Base-by-base conservation (phyloP, 2,329 filamentous ascomycete species). In the Xylariales sp. region DNA sequence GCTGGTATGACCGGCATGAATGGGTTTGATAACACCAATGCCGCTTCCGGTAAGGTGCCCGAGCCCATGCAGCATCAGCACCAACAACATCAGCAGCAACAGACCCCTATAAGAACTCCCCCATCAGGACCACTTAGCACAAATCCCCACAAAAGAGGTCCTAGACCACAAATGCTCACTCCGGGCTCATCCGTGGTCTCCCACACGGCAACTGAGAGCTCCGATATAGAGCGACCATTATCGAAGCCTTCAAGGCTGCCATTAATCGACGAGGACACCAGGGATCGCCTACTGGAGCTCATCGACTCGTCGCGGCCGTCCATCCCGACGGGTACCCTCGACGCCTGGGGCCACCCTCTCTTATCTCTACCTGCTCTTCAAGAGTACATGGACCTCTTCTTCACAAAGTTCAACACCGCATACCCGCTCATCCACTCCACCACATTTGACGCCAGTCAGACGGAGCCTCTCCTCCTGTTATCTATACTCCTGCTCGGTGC, bases 351-450 rank as follows among this genome's bases (percentile, higher is more conserved):
- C 6, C 67, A 80, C 24, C 68, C 70, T 0, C 54, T 80, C 0
- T 55, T 82, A 3, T 72, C 69, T 0, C 56, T 74, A 1, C 47
- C 55, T 2, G 67, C 70, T 1, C 56, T 82, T 7, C 75, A 81
- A 45, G 64, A 60, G 4, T 81, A 78, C 49, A 66, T 69, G 27
- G 72, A 81, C 42, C 57, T 81, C 2, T 83, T 75, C 57, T 82
- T 81, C 53, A 69, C 66, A 1, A 66, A 70, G 3, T 81, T 82
- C 57, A 82, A 83, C 50, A 67, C 68, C 1, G 63, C 70, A 1
- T 82, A 82, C 45, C 78, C 78, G 0, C 59, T 81, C 2, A 67
- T 82, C 7, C 76, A 82, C 42, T 62, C 71, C 44, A 60, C 74
- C 2, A 80, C 76, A 0, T 82, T 81, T 48, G 62, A 75, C 29